A percentile compares a stretch with the other conserved stretches of the same genome.
Conservation (phyloP, 140 eudicot species). For the Ambrosia hybrid region DNA sequence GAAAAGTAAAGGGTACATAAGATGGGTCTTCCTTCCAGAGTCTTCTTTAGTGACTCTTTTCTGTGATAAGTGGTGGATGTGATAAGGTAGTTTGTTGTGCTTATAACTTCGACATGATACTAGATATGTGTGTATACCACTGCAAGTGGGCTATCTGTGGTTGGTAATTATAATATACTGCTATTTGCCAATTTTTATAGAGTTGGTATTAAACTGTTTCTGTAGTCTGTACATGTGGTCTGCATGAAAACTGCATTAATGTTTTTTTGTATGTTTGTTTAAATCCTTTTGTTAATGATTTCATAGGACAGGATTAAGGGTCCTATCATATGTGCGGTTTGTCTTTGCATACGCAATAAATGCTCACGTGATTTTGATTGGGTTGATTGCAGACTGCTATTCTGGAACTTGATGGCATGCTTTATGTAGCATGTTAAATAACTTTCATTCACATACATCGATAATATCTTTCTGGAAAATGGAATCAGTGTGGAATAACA, state of each 20-base stretch:
- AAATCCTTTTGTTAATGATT: not conserved
- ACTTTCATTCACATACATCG: not conserved
- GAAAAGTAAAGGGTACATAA: not conserved
- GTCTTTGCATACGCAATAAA: not conserved
- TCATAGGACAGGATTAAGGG: too few species aligned
- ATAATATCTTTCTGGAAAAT: conserved; percentile 20
- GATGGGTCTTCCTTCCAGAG: not conserved
- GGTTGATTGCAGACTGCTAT: conserved; percentile 24
- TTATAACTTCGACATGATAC: not conserved
- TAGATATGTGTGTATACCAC: not conserved
- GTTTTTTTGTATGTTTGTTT: not conserved
- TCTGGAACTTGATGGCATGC: conserved; percentile 14
- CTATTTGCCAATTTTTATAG: not conserved
- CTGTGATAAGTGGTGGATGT: conserved; percentile 1
- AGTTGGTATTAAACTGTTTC: not conserved
- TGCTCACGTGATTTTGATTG: conserved; percentile 8
- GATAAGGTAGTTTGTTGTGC: conserved; percentile 11
- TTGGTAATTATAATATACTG: not conserved
- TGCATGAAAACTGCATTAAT: conserved; percentile 1
- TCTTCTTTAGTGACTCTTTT: not conserved
- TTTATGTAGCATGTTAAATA: not conserved
- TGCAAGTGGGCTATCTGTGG: not conserved
- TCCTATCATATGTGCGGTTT: not conserved
- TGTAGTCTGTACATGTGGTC: not conserved
- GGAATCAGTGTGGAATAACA: conserved; percentile 39